Evolutionary conservation across 1,284 basidiomycete genomes (phyloP).

Genomic region (Austroboletus rostrupii): DNA sequence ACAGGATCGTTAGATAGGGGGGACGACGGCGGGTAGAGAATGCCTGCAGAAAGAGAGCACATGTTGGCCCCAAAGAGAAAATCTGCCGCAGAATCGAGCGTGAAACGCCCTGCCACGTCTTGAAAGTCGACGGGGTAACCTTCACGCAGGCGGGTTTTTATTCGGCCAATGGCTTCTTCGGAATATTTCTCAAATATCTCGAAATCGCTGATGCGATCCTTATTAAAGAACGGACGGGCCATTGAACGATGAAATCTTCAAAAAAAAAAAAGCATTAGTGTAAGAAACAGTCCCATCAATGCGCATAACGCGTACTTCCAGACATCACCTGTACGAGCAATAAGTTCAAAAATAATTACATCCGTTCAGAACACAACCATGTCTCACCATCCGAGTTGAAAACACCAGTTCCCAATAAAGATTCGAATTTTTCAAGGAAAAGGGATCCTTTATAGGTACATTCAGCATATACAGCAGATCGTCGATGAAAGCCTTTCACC

Average conservation of each 20-base stretch:
- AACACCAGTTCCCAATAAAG: conserved; percentile 51
- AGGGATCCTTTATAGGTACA: conserved; percentile 15
- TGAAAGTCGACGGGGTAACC: conserved; percentile 50
- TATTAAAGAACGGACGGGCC: conserved; percentile 54
- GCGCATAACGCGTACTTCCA: conserved; percentile 43
- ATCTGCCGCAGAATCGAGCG: conserved; percentile 46
- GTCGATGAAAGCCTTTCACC: conserved; percentile 23
- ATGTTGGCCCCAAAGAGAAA: conserved; percentile 47
- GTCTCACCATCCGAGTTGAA: conserved; percentile 56
- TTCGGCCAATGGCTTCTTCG: conserved; percentile 37
- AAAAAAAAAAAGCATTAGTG: background rate
- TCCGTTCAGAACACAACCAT: background rate
- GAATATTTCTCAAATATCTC: conserved; percentile 49
- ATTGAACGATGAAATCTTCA: conserved; percentile 53
- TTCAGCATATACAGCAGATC: conserved; percentile 4
- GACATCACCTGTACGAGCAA: conserved; percentile 38
- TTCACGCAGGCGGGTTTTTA: conserved; percentile 38
- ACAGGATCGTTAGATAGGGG: conserved; percentile 14
- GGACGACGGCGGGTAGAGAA: conserved; percentile 34
- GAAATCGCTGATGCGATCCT: conserved; percentile 52
- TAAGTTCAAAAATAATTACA: background rate
- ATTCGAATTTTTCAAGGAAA: conserved; percentile 26
- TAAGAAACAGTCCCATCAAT: background rate
- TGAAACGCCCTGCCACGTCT: conserved; percentile 44
- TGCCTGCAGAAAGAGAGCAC: conserved; percentile 33